phyloP scores from a whole-genome alignment of 2,329 filamentous ascomycete species.

The Calonectria naviculata region DNA sequence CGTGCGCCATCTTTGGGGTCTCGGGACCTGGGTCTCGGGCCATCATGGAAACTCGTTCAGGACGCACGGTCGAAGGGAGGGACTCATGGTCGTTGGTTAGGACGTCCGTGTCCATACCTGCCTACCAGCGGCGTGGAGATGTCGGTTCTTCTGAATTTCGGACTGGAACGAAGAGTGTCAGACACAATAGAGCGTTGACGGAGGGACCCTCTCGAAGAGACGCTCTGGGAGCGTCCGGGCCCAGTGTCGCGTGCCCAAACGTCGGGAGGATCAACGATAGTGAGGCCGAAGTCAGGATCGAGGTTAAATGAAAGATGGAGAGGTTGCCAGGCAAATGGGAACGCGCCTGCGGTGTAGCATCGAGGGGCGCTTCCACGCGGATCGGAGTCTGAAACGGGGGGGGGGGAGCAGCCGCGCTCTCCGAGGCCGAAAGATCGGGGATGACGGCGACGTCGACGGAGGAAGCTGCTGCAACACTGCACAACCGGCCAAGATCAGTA shows the following conservation, averaged over 20 bases:
- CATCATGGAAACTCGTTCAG: constrained; percentile 35
- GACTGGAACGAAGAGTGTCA: constrained; percentile 43
- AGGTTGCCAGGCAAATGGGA: constrained; percentile 27
- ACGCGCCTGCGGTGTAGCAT: constrained; percentile 39
- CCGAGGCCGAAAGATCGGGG: constrained; percentile 13
- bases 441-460: constrained; percentile 11
- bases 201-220: constrained; percentile 34
- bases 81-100: constrained; percentile 40
- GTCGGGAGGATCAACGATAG: constrained; percentile 19
- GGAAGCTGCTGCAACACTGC: neutral
- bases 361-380: constrained; percentile 34
- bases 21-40: constrained; percentile 40
- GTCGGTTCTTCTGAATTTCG: constrained; percentile 26
- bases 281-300: constrained; percentile 11
- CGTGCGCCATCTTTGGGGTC: constrained; percentile 59
- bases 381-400: constrained; percentile 25
- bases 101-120: constrained; percentile 43
- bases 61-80: constrained; percentile 36
- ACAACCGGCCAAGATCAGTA: neutral
- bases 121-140: constrained; percentile 30
- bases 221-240: constrained; percentile 23
- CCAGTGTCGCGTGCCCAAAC: constrained; percentile 29
- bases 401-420: constrained; percentile 21
- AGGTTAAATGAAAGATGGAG: constrained; percentile 7
- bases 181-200: constrained; percentile 40